phyloP scores from a whole-genome alignment of 83 land plant genomes.

The Diphasiastrum complanatum region DNA sequence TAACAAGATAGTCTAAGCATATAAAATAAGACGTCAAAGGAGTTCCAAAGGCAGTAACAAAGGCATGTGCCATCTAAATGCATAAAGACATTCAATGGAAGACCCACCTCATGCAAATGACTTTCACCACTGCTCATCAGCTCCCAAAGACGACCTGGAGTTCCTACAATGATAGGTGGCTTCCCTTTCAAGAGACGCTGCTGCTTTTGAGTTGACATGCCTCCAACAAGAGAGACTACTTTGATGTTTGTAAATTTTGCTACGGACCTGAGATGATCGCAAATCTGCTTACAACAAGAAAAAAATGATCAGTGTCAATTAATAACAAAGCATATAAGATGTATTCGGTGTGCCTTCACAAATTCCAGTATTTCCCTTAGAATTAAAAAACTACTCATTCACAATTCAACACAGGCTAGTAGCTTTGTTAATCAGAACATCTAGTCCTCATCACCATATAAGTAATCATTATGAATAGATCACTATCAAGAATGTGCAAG shows the following conservation, averaged over 20 bases:
- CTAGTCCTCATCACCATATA: too few relatives aligned
- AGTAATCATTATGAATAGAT: too few relatives aligned
- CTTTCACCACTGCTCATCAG: conserved; percentile 80
- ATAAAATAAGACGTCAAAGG: neutral
- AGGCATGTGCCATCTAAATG: neutral
- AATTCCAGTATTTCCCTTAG: too few relatives aligned
- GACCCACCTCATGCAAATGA: conserved; percentile 77
- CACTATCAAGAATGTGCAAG: too few relatives aligned
- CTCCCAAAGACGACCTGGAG: conserved; percentile 97
- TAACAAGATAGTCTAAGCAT: neutral
- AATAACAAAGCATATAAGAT: too few relatives aligned
- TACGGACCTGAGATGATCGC: conserved; percentile 76
- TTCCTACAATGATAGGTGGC: conserved; percentile 87
- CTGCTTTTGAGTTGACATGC: conserved; percentile 89
- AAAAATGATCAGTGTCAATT: too few relatives aligned
- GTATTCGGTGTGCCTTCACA: too few relatives aligned
- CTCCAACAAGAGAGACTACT: conserved; percentile 92
- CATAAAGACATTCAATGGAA: neutral
- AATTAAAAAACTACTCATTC: too few relatives aligned
- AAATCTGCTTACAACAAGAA: conserved; percentile 43
- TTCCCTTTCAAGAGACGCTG: conserved; percentile 69
- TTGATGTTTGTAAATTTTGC: conserved; percentile 46
- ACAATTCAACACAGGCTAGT: too few relatives aligned
- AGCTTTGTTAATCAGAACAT: too few relatives aligned
- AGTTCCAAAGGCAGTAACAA: neutral